A percentile compares a stretch with the other conserved stretches of the same genome.
These are phyloP conservation scores for Capsicum baccatum DNA, from an alignment of 257 asterid species.

Conservation along the genomic window DNA sequence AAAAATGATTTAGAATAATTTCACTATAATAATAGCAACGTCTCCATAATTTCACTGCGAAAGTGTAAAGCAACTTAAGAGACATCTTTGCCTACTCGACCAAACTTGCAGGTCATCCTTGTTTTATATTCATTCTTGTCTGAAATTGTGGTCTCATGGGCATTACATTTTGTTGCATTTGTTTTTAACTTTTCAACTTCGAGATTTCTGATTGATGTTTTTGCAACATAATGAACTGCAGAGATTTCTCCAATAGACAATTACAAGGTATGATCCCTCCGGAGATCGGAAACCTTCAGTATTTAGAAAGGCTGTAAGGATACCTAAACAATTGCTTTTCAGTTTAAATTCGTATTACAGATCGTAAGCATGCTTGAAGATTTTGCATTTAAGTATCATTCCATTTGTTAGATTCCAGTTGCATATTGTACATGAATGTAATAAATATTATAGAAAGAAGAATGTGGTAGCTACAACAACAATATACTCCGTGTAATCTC, in stretches of 20 bases:
- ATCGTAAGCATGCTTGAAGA: neutral
- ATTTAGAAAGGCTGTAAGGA: neutral
- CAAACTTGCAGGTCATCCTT: neutral
- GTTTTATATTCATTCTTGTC: neutral
- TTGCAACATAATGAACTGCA: constrained; percentile 22
- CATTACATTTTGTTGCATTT: neutral
- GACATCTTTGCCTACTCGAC: neutral
- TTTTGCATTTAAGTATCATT: neutral
- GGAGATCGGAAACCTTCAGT: neutral
- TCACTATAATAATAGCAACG: too few relatives aligned
- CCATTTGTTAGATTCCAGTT: neutral
- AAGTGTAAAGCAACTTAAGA: too few relatives aligned
- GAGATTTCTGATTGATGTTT: neutral
- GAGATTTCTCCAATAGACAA: neutral
- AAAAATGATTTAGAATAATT: too few relatives aligned
- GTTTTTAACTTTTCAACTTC: neutral
- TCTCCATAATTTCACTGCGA: too few relatives aligned
- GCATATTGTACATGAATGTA: neutral
- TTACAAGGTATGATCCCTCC: neutral
- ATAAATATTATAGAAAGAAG: too few relatives aligned
- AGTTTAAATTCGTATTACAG: neutral
- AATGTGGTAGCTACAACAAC: too few relatives aligned
- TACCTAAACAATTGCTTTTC: constrained; percentile 19
- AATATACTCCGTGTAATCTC: too few relatives aligned
- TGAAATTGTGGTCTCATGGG: constrained; percentile 1